Percentiles rank a stretch among this genome's conserved stretches.
Evolutionary conservation across 2,329 filamentous ascomycete species (phyloP).

Genomic region (Ambrosiella cleistominuta): DNA sequence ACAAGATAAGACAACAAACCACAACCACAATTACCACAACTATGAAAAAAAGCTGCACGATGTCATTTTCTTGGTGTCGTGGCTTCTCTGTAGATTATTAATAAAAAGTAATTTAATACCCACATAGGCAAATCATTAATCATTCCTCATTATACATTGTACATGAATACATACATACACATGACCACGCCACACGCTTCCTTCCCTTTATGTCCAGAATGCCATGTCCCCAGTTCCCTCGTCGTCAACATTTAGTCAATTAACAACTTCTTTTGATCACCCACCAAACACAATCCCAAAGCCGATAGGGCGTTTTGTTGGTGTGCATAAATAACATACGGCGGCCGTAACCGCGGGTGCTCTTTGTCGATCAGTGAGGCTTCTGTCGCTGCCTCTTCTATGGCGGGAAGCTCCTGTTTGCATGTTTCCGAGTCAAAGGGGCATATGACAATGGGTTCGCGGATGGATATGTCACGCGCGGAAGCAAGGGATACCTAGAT

Average conservation of each 20-base stretch:
- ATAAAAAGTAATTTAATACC: no score
- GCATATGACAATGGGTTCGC: constrained; percentile 90
- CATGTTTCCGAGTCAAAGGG: constrained; percentile 88
- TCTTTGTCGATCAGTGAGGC: constrained; percentile 42
- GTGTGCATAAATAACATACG: constrained; percentile 60
- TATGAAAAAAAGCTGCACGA: no score
- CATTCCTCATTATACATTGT: neutral
- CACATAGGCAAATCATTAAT: no score
- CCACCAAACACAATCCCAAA: constrained; percentile 45
- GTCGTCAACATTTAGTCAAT: constrained; percentile 32
- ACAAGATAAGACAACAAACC: no score
- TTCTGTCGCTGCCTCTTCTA: constrained; percentile 44
- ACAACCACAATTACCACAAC: no score
- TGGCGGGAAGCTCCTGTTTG: constrained; percentile 97
- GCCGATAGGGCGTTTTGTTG: constrained; percentile 49
- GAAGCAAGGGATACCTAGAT: constrained; percentile 40
- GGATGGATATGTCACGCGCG: constrained; percentile 70
- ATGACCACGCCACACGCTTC: neutral
- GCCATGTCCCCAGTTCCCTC: neutral
- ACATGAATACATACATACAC: neutral
- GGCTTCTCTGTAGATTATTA: no score
- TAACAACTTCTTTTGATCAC: constrained; percentile 46
- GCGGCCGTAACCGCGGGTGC: constrained; percentile 83
- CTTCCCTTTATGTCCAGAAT: no score
- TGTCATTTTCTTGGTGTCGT: no score